Percentiles rank a stretch among this genome's conserved stretches.
These are phyloP conservation scores for Tephrocybe sp. DNA, from an alignment of 768 basidiomycete species.

Conservation along the genomic window DNA sequence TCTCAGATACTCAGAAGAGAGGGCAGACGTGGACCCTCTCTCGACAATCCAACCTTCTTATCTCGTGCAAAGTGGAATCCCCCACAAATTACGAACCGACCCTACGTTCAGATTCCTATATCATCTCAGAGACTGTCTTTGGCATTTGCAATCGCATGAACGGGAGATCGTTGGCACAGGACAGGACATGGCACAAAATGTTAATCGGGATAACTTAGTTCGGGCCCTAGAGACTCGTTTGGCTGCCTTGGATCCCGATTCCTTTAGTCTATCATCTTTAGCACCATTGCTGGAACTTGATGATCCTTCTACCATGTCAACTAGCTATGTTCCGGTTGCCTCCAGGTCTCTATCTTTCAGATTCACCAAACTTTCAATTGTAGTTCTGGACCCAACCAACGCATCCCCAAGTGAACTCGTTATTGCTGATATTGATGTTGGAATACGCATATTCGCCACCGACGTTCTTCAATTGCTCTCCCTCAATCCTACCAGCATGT, in stretches of 20 bases:
- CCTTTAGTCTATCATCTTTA: constrained; percentile 28
- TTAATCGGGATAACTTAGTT: constrained; percentile 28
- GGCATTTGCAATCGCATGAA: constrained; percentile 33
- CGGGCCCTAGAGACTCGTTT: constrained; percentile 37
- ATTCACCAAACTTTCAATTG: constrained; percentile 24
- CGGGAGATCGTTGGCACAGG: constrained; percentile 15
- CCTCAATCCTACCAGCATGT: constrained; percentile 26
- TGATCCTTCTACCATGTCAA: constrained; percentile 1
- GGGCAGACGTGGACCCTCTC: constrained; percentile 64
- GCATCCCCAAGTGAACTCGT: constrained; percentile 32
- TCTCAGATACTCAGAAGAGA: constrained; percentile 46
- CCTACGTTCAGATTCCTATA: constrained; percentile 74
- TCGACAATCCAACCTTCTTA: constrained; percentile 85
- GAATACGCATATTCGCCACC: constrained; percentile 18
- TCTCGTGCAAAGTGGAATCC: constrained; percentile 72
- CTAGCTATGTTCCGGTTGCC: not conserved
- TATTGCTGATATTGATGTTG: constrained; percentile 27
- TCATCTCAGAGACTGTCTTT: constrained; percentile 68
- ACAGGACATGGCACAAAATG: constrained; percentile 2
- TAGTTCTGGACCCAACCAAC: constrained; percentile 32
- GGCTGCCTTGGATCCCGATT: constrained; percentile 42
- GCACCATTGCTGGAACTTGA: constrained; percentile 17
- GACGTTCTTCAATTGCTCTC: constrained; percentile 22
- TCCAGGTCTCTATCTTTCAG: constrained; percentile 22
- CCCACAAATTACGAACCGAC: constrained; percentile 65